A percentile compares a stretch with the other conserved stretches of the same genome.
Conservation (phyloP, 2,329 filamentous ascomycete genomes). For the Diaporthe vexans region DNA sequence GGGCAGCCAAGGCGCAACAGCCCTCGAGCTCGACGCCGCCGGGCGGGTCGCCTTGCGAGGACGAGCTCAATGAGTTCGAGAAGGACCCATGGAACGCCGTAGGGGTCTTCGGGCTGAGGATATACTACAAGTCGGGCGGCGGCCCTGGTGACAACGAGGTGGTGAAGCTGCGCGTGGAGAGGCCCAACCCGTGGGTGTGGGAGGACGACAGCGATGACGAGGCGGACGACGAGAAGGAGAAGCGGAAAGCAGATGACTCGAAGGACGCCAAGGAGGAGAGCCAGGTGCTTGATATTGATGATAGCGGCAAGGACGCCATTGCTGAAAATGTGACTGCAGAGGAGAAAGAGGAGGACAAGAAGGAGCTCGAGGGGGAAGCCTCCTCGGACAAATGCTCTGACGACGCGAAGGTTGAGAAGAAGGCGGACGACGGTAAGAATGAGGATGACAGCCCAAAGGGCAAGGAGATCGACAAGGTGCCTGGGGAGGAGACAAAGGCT, state of each 20-base stretch:
- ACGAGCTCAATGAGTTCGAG: constrained; percentile 62
- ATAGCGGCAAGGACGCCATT: constrained; percentile 50
- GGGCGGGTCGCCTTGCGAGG: constrained; percentile 51
- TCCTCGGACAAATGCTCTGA: background rate
- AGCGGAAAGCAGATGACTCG: constrained; percentile 25
- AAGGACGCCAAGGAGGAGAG: constrained; percentile 41
- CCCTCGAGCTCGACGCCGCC: constrained; percentile 33
- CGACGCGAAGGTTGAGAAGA: background rate
- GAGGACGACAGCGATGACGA: constrained; percentile 46
- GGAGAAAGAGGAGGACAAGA: constrained; percentile 28
- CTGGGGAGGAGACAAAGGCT: background rate
- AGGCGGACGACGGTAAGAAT: background rate
- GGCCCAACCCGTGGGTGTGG: constrained; percentile 45
- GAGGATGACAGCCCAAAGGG: background rate
- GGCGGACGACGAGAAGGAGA: constrained; percentile 52
- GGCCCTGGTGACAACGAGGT: constrained; percentile 40
- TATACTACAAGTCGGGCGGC: constrained; percentile 64
- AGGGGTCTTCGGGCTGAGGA: constrained; percentile 70
- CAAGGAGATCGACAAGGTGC: background rate
- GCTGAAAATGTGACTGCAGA: constrained; percentile 33
- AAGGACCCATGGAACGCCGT: constrained; percentile 74
- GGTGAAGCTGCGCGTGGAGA: constrained; percentile 48
- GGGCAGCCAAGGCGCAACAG: constrained; percentile 18
- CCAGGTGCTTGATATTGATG: constrained; percentile 50
- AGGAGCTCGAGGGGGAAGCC: constrained; percentile 10